phyloP scores from a whole-genome alignment of 129 eudicot genomes.

The Escallonia rubra region DNA sequence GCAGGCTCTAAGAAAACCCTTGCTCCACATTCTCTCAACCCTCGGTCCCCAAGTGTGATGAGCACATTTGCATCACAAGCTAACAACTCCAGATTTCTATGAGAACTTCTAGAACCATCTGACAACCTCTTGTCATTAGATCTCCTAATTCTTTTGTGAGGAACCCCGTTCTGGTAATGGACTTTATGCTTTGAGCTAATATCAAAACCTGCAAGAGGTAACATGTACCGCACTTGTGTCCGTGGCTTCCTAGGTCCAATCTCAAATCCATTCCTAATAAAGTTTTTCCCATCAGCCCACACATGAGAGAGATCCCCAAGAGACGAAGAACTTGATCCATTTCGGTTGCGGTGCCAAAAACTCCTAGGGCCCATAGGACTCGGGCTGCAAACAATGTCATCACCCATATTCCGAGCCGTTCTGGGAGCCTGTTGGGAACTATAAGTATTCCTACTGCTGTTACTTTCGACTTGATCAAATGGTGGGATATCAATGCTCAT shows the following conservation, averaged over 20 bases:
- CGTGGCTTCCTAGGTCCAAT: conserved; percentile 78
- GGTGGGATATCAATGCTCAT: conserved; percentile 59
- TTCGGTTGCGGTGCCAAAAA: conserved; percentile 29
- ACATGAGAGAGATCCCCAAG: conserved; percentile 33
- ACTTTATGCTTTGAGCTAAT: conserved; percentile 33
- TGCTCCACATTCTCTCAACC: conserved; percentile 90
- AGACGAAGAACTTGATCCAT: conserved; percentile 29
- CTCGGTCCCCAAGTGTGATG: conserved; percentile 60
- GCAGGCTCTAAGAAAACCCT: conserved; percentile 59
- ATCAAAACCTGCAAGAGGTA: conserved; percentile 53
- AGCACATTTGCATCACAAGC: conserved; percentile 78
- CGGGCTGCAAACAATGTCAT: conserved; percentile 42
- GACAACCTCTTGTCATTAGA: conserved; percentile 55
- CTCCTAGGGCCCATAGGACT: conserved; percentile 36
- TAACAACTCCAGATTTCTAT: conserved; percentile 52
- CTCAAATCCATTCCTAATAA: conserved; percentile 44
- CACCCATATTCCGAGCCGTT: conserved; percentile 28
- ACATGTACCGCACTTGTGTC: conserved; percentile 73
- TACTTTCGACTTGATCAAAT: conserved; percentile 32
- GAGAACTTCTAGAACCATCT: conserved; percentile 35
- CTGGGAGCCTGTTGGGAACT: conserved; percentile 28
- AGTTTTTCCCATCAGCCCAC: conserved; percentile 46
- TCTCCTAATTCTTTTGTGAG: conserved; percentile 63
- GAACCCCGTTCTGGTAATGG: conserved; percentile 35
- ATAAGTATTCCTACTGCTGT: conserved; percentile 21